Evolutionary conservation across 305 asterid genomes (phyloP), one percentile per base, ranked within the genome.

Genomic region (Nicotiana rustica): DNA sequence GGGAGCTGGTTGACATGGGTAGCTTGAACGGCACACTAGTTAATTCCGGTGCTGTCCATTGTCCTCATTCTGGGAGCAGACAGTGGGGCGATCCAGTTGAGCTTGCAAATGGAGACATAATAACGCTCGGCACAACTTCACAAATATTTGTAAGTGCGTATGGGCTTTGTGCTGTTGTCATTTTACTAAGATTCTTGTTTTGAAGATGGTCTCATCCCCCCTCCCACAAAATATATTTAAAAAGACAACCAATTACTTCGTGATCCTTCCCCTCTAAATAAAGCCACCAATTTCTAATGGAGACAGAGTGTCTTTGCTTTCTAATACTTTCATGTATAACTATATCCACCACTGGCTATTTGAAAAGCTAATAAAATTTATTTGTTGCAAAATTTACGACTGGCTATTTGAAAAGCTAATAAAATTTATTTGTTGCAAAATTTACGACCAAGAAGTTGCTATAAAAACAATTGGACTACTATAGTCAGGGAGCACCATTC

Each of bases 1-100:
- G 99, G 99, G 99, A 97, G 91, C 93, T 97, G 85, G 91, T 95
- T 83, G 99, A 97, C 90, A 91, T 97, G 99, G 99, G 99, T 80
- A 97, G 99, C 93, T 86, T 95, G 89, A 97, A 97, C 83, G 99
- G 99, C 81, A 95, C 99, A 10, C 88, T 85, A 67, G 83, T 95
- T 88, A 94, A 94, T 90, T 91, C 97, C 85, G 92, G 84, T 67
- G 84, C 91, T 67, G 89, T 90, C 83, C 90, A 86, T 82, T 84
- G 82, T 83, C 90, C 92, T 88, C 93, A 89, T 82, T 83, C 93
- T 81, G 96, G 93, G 89, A 91, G 88, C 84, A 91, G 99, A 88
- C 91, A 89, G 60, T 91, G 97, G 97, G 93, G 98, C 38, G 86
- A 90, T 84, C 97, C 97, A 47, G 88, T 90, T 69, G 98, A 92